phyloP scores from a whole-genome alignment of 495 filamentous ascomycete species.

The Jackrogersella minutella region DNA sequence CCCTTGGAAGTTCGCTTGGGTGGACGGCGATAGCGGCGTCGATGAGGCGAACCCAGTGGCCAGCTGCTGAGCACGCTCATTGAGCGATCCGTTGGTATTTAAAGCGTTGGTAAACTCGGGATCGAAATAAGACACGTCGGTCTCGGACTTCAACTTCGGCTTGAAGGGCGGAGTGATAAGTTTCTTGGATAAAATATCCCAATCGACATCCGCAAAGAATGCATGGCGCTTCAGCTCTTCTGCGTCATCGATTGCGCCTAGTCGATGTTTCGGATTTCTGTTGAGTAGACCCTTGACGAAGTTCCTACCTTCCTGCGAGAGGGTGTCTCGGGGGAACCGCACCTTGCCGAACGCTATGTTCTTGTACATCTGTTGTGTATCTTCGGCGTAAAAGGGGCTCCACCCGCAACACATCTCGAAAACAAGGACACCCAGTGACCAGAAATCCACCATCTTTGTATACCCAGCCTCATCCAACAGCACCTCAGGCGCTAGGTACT shows the following conservation, averaged over 20 bases:
- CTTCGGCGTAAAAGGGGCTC: constrained; percentile 98
- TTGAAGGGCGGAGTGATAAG: constrained; percentile 97
- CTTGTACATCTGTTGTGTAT: constrained; percentile 99
- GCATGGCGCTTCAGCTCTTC: constrained; percentile 93
- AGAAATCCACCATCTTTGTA: constrained; percentile 99
- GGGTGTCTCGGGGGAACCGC: constrained; percentile 90
- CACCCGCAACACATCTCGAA: constrained; percentile 99
- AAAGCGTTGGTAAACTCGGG: constrained; percentile 97
- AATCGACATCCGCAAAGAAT: constrained; percentile 95
- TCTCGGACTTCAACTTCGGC: constrained; percentile 92
- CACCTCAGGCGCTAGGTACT: constrained; percentile 96
- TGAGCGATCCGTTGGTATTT: constrained; percentile 81
- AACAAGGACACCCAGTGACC: constrained; percentile 96
- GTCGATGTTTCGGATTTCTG: constrained; percentile 92
- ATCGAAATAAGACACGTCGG: constrained; percentile 97
- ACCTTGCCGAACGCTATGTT: constrained; percentile 99
- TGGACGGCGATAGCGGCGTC: constrained; percentile 89
- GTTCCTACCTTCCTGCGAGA: constrained; percentile 92
- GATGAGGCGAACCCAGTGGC: constrained; percentile 78
- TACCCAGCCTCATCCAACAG: constrained; percentile 96
- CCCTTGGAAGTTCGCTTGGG: constrained; percentile 97
- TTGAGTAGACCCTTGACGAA: constrained; percentile 98
- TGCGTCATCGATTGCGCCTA: constrained; percentile 90
- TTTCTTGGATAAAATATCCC: constrained; percentile 85
- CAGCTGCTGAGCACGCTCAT: constrained; percentile 84